These are phyloP conservation scores for Penicillium griseofulvum DNA, from an alignment of 2,329 filamentous ascomycete genomes.

Conservation along the genomic window DNA sequence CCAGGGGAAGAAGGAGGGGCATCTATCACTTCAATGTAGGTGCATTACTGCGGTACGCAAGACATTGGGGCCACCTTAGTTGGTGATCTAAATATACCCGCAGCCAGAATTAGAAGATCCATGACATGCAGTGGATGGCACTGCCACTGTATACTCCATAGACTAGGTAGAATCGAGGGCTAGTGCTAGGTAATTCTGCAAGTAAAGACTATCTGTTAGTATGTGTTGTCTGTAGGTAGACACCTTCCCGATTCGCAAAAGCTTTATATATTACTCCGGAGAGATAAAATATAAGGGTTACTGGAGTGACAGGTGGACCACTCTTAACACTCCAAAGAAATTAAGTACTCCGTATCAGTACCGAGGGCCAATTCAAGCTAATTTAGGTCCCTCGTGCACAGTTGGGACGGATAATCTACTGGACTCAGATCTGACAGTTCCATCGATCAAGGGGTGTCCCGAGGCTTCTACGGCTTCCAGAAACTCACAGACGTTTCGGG, in stretches of 20 bases:
- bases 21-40: neutral
- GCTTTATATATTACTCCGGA: neutral
- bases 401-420: neutral
- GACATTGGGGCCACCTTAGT: neutral
- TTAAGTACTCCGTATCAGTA: neutral
- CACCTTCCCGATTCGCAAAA: constrained; percentile 8
- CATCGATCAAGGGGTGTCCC: constrained; percentile 9
- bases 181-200: neutral
- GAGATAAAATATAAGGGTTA: neutral
- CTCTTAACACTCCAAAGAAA: neutral
- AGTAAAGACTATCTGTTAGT: neutral
- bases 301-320: constrained; percentile 2
- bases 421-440: constrained; percentile 8
- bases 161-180: neutral
- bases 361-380: neutral
- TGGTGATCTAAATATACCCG: constrained; percentile 7
- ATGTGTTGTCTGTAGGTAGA: neutral
- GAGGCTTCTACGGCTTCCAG: constrained; percentile 3
- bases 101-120: neutral
- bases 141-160: neutral
- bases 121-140: neutral
- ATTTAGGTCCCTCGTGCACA: constrained; percentile 1
- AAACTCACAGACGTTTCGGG: constrained; percentile 2
- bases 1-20: neutral
- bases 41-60: neutral